Evolutionary conservation across 169 alveolate genomes (phyloP).

Genomic region (Cryptosporidium baileyi): DNA sequence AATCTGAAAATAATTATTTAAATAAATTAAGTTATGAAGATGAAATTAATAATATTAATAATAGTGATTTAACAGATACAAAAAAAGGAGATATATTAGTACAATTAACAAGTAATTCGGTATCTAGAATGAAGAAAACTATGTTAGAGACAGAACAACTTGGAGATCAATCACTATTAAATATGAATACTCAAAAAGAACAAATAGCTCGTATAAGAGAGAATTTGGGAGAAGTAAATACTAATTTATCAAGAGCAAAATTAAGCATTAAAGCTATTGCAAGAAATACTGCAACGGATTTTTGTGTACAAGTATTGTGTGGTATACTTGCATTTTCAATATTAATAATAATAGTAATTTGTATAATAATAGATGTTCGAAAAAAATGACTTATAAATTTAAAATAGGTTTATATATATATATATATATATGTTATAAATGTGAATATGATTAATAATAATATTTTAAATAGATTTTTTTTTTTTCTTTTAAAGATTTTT

Average conservation of each 20-base stretch:
- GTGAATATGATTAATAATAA: neutral
- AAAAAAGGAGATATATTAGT: conserved; percentile 36
- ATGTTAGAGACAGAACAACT: conserved; percentile 22
- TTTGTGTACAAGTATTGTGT: conserved; percentile 53
- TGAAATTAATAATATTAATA: neutral
- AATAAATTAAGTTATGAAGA: conserved; percentile 5
- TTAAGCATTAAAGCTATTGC: conserved; percentile 44
- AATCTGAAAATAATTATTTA: neutral
- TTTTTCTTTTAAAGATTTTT: neutral
- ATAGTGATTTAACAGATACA: neutral
- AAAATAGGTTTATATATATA: neutral
- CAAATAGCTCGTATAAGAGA: conserved; percentile 27
- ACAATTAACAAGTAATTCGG: conserved; percentile 28
- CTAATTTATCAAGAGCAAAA: neutral
- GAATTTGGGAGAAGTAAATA: conserved; percentile 13
- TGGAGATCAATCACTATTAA: conserved; percentile 31
- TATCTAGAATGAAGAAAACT: conserved; percentile 41
- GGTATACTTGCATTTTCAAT: conserved; percentile 26
- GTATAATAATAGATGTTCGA: neutral
- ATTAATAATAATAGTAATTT: neutral
- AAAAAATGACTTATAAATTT: neutral
- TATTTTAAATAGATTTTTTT: neutral
- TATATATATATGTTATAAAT: neutral
- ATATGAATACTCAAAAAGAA: conserved; percentile 33
- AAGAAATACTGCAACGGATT: conserved; percentile 60